Conservation (phyloP, 192 early-diverging fungal species). For the Paraglomus occultum region DNA sequence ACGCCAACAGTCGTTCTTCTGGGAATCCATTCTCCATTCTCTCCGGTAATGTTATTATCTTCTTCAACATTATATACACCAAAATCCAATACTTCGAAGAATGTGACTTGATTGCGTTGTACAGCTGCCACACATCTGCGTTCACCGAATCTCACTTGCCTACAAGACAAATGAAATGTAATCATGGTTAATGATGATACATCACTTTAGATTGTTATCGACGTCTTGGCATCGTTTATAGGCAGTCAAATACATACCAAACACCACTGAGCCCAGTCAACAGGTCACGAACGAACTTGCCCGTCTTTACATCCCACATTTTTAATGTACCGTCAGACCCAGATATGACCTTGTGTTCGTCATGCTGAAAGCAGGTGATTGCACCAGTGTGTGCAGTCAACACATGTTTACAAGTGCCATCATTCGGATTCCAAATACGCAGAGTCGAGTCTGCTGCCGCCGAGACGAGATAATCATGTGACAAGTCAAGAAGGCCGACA, state of each 20-base stretch:
- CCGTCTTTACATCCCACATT: constrained; percentile 94
- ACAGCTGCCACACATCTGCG: constrained; percentile 79
- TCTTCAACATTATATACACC: constrained; percentile 59
- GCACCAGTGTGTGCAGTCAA: constrained; percentile 80
- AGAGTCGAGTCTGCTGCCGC: constrained; percentile 94
- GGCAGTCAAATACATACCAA: constrained; percentile 66
- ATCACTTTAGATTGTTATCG: too few species aligned
- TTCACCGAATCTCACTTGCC: constrained; percentile 87
- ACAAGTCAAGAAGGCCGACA: constrained; percentile 89
- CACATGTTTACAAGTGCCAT: constrained; percentile 61
- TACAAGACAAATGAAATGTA: not conserved
- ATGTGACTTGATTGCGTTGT: constrained; percentile 61
- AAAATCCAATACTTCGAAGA: constrained; percentile 85
- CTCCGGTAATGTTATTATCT: constrained; percentile 26
- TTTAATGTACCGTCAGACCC: constrained; percentile 94
- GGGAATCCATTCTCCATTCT: constrained; percentile 17
- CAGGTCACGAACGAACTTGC: constrained; percentile 79
- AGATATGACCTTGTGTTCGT: constrained; percentile 87
- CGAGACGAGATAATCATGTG: constrained; percentile 82
- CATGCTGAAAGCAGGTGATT: constrained; percentile 99
- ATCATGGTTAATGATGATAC: too few species aligned
- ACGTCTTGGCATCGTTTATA: too few species aligned
- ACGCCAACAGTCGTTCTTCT: constrained; percentile 4
- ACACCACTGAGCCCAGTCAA: constrained; percentile 80
- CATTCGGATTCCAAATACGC: constrained; percentile 83